These are phyloP conservation scores for Leccinum truebloodii DNA, from an alignment of 768 basidiomycete species.

Conservation along the genomic window DNA sequence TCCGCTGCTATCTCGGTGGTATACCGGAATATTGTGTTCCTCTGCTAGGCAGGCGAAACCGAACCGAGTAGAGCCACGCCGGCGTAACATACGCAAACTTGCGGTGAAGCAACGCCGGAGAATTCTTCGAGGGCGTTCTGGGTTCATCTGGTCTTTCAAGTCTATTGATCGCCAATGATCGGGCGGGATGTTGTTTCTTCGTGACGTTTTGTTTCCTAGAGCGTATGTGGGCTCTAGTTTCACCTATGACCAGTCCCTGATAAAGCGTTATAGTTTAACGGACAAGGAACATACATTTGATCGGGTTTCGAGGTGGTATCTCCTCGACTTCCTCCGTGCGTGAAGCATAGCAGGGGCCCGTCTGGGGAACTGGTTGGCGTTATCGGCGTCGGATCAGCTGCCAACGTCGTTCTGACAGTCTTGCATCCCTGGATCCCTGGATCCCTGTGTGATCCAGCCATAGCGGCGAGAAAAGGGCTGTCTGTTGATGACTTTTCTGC, in stretches of 20 bases:
- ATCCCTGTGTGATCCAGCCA: neutral
- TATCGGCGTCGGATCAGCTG: neutral
- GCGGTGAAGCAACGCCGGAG: neutral
- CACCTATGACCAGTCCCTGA: neutral
- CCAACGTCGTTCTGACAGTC: neutral
- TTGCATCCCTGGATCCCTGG: neutral
- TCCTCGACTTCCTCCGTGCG: neutral
- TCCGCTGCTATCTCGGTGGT: neutral
- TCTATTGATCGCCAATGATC: neutral
- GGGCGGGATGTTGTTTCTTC: neutral
- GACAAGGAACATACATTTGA: neutral
- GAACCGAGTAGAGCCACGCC: neutral
- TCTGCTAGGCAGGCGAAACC: neutral
- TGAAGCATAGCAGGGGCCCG: neutral
- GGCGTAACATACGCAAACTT: neutral
- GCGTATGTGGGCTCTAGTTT: neutral
- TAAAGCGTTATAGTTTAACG: neutral
- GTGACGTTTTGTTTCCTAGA: neutral
- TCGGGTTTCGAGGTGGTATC: neutral
- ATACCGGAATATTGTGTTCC: neutral
- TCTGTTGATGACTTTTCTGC: neutral
- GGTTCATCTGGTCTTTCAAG: neutral
- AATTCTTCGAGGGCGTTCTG: neutral
- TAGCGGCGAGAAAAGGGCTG: neutral
- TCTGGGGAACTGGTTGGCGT: neutral